These are phyloP conservation scores for Trichoderma reesei DNA, from an alignment of 495 filamentous ascomycete genomes.

Conservation along the genomic window DNA sequence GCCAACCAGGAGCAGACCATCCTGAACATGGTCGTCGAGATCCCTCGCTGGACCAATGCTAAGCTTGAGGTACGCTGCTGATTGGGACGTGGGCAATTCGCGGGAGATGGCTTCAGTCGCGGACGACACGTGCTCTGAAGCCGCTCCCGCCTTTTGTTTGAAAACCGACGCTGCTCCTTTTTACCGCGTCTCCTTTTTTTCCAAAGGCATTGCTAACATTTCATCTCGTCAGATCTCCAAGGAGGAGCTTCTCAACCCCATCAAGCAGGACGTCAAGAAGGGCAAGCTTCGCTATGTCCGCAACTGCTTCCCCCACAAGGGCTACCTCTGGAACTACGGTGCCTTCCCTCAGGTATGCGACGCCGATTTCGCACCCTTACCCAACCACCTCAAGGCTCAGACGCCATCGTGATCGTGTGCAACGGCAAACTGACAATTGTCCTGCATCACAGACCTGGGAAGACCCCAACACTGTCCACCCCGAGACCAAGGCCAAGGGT, in stretches of 20 bases:
- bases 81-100: neutral
- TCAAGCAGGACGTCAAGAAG: constrained; percentile 88
- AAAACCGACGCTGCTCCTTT: neutral
- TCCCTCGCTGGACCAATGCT: constrained; percentile 98
- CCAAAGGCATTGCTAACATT: constrained; percentile 3
- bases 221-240: constrained; percentile 70
- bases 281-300: constrained; percentile 94
- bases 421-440: neutral
- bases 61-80: constrained; percentile 77
- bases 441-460: constrained; percentile 76
- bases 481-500: constrained; percentile 99
- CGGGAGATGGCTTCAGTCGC: neutral
- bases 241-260: constrained; percentile 93
- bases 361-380: neutral
- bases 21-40: constrained; percentile 99
- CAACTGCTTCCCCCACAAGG: constrained; percentile 99
- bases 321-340: constrained; percentile 99
- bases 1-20: constrained; percentile 89
- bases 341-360: constrained; percentile 83
- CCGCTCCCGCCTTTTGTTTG: neutral
- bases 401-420: neutral
- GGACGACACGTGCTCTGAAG: neutral
- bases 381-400: neutral
- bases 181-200: neutral
- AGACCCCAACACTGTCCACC: constrained; percentile 89